phyloP scores from a whole-genome alignment of 2,329 filamentous ascomycete species.

The Neonectria sp. region DNA sequence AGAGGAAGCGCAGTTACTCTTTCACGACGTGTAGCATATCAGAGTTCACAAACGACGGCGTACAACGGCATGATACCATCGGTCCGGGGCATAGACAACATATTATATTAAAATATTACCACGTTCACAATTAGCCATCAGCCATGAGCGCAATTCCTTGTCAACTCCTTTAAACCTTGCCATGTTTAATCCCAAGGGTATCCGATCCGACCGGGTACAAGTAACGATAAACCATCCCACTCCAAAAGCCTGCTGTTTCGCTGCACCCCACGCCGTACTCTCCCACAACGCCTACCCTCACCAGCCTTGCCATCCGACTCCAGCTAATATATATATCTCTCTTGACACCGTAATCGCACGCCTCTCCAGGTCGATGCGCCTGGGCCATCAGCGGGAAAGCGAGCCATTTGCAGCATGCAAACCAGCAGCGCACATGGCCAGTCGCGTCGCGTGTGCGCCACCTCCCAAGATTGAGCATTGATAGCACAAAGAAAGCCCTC shows the following conservation, averaged over 20 bases:
- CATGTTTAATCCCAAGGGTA: conserved; percentile 8
- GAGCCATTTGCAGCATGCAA: not conserved
- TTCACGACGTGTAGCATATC: not conserved
- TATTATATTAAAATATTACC: conserved; percentile 21
- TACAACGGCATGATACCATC: conserved; percentile 23
- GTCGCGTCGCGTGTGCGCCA: not conserved
- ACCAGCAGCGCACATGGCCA: not conserved
- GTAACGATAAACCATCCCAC: not conserved
- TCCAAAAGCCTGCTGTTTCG: not conserved
- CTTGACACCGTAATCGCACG: conserved; percentile 1
- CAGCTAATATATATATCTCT: not conserved
- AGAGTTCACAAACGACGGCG: conserved; percentile 15
- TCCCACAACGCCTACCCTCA: not conserved
- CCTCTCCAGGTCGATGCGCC: not conserved
- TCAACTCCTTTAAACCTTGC: not conserved
- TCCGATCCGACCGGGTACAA: not conserved
- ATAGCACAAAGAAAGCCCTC: conserved; percentile 24
- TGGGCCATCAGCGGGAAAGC: not conserved
- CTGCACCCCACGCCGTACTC: not conserved
- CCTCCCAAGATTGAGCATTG: conserved; percentile 8
- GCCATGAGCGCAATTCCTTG: not conserved
- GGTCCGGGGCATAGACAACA: conserved; percentile 5
- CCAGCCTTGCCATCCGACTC: conserved; percentile 1
- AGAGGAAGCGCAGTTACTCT: not conserved
- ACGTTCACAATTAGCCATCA: conserved; percentile 2